phyloP scores from a whole-genome alignment of 1,284 basidiomycete genomes.

The Trichosporon faecale region DNA sequence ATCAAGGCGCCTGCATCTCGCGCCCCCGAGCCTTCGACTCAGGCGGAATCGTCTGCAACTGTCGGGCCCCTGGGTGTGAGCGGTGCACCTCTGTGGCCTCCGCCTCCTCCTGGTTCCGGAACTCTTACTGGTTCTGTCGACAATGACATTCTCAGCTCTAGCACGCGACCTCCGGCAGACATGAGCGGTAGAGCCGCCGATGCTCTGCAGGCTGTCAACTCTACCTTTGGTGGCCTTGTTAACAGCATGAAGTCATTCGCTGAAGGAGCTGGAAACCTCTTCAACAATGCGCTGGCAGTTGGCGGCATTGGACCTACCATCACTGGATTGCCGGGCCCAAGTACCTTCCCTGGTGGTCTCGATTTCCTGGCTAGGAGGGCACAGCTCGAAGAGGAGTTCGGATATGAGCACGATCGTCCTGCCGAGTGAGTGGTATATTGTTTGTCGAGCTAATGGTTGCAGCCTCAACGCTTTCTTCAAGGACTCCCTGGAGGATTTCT shows the following conservation, averaged over 20 bases:
- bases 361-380: not conserved
- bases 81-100: too few species aligned
- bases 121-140: too few species aligned
- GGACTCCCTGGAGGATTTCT: constrained; percentile 37
- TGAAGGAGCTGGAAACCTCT: not conserved
- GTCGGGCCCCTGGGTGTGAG: too few species aligned
- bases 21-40: not conserved
- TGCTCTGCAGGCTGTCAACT: not conserved
- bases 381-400: not conserved
- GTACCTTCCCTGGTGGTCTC: not conserved
- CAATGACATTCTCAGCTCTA: too few species aligned
- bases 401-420: constrained; percentile 13
- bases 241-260: not conserved
- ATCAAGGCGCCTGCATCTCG: not conserved
- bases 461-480: constrained; percentile 42
- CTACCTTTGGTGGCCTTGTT: not conserved
- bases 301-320: not conserved
- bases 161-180: not conserved
- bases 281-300: not conserved
- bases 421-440: constrained; percentile 25
- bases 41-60: not conserved
- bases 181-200: not conserved
- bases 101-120: too few species aligned
- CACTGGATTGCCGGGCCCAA: not conserved
- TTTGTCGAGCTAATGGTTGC: not conserved